Percentiles rank a stretch among this genome's conserved stretches.
Conservation (phyloP, 176 grass and related monocot genomes). For the Eleusine indica region DNA sequence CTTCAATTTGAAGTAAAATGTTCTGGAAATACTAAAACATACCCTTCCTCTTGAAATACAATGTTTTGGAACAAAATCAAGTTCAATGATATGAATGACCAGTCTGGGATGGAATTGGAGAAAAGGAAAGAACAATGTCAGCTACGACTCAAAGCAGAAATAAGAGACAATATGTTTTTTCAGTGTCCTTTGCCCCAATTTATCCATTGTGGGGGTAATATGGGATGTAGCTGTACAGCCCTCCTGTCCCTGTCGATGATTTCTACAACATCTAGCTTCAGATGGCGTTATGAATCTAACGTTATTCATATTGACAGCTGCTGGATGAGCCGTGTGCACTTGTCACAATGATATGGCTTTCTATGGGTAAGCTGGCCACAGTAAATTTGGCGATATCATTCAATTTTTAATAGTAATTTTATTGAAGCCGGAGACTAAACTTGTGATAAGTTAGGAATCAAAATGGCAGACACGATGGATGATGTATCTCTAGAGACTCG, state of each 20-base stretch:
- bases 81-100: neutral
- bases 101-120: neutral
- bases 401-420: too few relatives aligned
- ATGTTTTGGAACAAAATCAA: conserved; percentile 10
- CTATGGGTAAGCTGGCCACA: too few relatives aligned
- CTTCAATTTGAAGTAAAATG: neutral
- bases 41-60: neutral
- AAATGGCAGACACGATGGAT: too few relatives aligned
- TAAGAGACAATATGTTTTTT: neutral
- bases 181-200: conserved; percentile 12
- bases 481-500: too few relatives aligned
- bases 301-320: neutral
- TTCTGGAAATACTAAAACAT: neutral
- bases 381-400: too few relatives aligned
- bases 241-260: neutral
- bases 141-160: neutral
- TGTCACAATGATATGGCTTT: too few relatives aligned
- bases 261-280: neutral
- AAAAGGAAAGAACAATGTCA: neutral
- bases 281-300: neutral
- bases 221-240: neutral
- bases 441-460: too few relatives aligned
- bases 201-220: neutral
- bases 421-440: too few relatives aligned
- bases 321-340: neutral